Conservation (phyloP, 2,329 filamentous ascomycete genomes). For the Zymoseptoria pseudotritici region DNA sequence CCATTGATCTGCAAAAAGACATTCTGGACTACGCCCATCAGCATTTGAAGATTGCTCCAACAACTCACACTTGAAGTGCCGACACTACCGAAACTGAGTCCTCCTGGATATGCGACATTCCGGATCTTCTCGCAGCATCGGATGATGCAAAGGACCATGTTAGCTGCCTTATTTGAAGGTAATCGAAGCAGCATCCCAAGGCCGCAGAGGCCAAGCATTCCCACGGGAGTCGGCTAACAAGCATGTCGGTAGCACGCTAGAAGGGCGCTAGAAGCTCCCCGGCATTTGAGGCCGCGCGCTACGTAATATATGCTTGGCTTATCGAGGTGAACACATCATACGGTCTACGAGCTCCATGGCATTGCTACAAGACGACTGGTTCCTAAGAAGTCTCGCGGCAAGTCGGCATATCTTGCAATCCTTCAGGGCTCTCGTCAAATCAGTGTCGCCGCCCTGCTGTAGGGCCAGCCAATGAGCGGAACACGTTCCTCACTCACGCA, state of each 20-base stretch:
- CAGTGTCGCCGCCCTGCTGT: not conserved
- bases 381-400: not conserved
- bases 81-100: not conserved
- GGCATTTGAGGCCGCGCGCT: not conserved
- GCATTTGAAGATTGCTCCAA: slow-evolving; percentile 9
- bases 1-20: slow-evolving; percentile 25
- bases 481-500: not conserved
- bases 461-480: not conserved
- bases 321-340: not conserved
- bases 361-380: not conserved
- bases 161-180: not conserved
- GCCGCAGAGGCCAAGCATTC: not conserved
- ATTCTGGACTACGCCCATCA: slow-evolving; percentile 23
- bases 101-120: not conserved
- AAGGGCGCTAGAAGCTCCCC: not conserved
- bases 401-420: not conserved
- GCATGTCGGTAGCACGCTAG: not conserved
- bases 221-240: not conserved
- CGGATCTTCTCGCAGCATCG: not conserved
- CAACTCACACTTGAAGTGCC: not conserved
- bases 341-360: not conserved
- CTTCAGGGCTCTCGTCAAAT: not conserved
- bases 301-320: not conserved
- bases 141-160: not conserved
- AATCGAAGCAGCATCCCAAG: not conserved